phyloP scores from a whole-genome alignment of 768 basidiomycete species.

The Panaeolus papilionaceus region DNA sequence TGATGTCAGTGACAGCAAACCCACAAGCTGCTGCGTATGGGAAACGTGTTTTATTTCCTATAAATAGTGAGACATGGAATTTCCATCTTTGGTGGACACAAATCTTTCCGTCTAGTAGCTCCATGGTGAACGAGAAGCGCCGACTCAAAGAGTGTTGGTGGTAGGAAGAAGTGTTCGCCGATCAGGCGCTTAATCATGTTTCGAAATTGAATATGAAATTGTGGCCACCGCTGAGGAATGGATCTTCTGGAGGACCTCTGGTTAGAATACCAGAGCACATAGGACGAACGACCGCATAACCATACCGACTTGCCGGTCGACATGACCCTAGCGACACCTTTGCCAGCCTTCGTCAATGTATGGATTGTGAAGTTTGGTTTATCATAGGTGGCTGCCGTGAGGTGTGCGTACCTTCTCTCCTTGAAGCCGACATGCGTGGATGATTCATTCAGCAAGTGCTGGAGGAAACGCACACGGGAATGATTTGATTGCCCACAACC shows the following conservation, averaged over 20 bases:
- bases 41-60: not conserved
- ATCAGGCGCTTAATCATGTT: not conserved
- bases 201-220: not conserved
- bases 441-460: not conserved
- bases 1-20: slow-evolving; percentile 12
- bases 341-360: not conserved
- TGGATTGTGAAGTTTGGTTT: not conserved
- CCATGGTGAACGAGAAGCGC: not conserved
- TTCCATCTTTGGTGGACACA: not conserved
- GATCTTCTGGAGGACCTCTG: too few species aligned
- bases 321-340: too few species aligned
- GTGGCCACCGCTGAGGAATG: too few species aligned
- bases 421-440: not conserved
- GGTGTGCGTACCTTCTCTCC: not conserved
- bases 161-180: not conserved
- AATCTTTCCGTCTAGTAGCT: not conserved
- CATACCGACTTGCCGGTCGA: too few species aligned
- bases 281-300: too few species aligned
- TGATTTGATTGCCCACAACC: not conserved
- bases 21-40: slow-evolving; percentile 16
- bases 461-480: not conserved
- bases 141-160: not conserved
- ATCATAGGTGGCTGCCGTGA: not conserved
- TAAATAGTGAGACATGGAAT: not conserved
- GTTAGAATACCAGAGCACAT: too few species aligned